Base-by-base conservation (phyloP, 2,329 filamentous ascomycete species). In the Phialophora tarda region DNA sequence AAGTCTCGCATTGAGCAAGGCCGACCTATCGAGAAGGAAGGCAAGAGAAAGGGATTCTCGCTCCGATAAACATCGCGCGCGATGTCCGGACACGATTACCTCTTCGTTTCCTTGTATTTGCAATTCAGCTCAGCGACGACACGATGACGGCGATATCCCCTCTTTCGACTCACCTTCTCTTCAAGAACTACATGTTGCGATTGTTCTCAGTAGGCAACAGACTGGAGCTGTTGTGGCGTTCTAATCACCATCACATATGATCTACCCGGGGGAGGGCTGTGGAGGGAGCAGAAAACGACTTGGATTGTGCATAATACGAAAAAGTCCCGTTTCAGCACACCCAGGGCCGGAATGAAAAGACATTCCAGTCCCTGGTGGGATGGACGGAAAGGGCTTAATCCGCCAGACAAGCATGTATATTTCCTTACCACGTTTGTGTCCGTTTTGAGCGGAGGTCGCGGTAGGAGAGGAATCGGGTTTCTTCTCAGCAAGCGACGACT, bases 41-140 rank as follows among this genome's bases (percentile, higher is more conserved):
- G 90, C 83, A 97, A 97, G 90, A 91, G 93, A 83, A 98, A 98
- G 91, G 94, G 94, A 68, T 99, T 99, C 87, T 99, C 95, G 72
- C 91, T 99, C 79, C 93, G 95, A 82, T 96, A 94, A 88, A 72
- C 69, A 30, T 59, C 59, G 60, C 28, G 32, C 57, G 63, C 57
- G 67, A 67, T 50, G 47, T 58, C 65, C 54, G 58, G 59, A 62
- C 64, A 54, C 21, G 32, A 65, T 65, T 57, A 68, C 65, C 67
- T 56, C 62, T 63, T 67, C 67, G 53, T 66, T 69, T 69, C 64
- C 69, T 72, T 66, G 50, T 71, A 59, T 73, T 71, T 65, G 34
- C 54, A 65, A 69, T 73, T 72, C 70, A 69, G 71, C 71, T 74
- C 71, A 76, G 71, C 74, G 69, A 78, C 75, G 73, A 68, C 59